Conservation (phyloP, 2,329 filamentous ascomycete genomes). For the Cercospora berteroae region DNA sequence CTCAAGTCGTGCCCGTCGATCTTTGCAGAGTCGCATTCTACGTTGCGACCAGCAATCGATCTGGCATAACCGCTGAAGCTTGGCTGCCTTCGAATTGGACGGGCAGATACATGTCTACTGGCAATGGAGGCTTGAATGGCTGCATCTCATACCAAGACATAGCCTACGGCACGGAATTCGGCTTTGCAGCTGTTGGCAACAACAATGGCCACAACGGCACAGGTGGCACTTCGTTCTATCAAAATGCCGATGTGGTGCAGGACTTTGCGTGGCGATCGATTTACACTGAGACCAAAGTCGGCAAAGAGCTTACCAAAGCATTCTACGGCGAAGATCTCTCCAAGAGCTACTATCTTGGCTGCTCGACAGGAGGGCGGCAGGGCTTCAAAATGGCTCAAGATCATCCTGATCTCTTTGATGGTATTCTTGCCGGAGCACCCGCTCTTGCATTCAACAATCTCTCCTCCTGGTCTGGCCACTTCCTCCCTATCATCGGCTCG, state of each 20-base stretch:
- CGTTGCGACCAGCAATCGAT: conserved; percentile 42
- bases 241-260: conserved; percentile 46
- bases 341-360: conserved; percentile 50
- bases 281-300: conserved; percentile 33
- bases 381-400: conserved; percentile 47
- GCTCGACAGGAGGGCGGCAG: conserved; percentile 48
- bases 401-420: conserved; percentile 49
- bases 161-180: conserved; percentile 40
- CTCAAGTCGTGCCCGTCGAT: conserved; percentile 38
- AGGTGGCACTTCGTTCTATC: conserved; percentile 48
- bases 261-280: conserved; percentile 48
- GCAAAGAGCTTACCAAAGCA: conserved; percentile 33
- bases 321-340: conserved; percentile 41
- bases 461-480: conserved; percentile 43
- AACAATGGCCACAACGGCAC: conserved; percentile 48
- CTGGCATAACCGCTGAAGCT: conserved; percentile 46
- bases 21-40: conserved; percentile 44
- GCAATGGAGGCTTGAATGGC: conserved; percentile 45
- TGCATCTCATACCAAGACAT: conserved; percentile 41
- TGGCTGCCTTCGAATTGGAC: conserved; percentile 47
- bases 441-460: conserved; percentile 45
- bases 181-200: conserved; percentile 43
- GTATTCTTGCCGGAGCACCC: conserved; percentile 47
- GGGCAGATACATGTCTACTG: conserved; percentile 38
- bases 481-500: conserved; percentile 41